These are phyloP conservation scores for Prunus yedoensis DNA, from an alignment of 331 rosid species.

Conservation along the genomic window DNA sequence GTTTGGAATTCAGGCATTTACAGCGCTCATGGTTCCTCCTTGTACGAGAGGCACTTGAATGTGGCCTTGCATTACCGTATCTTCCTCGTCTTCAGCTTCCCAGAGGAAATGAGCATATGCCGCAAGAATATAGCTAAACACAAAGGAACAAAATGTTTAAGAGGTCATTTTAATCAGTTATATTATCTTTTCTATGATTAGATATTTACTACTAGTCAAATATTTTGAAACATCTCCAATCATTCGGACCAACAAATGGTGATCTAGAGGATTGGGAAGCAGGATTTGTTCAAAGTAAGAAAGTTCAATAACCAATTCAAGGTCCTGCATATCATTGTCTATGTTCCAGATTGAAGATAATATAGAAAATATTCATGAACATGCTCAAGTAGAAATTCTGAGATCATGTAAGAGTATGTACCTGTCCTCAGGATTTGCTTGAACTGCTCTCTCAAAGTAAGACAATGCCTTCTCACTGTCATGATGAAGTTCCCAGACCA, in stretches of 20 bases:
- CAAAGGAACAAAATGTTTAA: too few relatives aligned
- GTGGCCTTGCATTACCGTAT: too few relatives aligned
- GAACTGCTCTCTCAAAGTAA: constrained; percentile 68
- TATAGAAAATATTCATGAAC: background rate
- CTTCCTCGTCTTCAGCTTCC: too few relatives aligned
- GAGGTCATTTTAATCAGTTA: background rate
- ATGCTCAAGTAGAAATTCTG: constrained; percentile 7
- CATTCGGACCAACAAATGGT: background rate
- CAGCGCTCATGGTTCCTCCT: too few relatives aligned
- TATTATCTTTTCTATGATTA: background rate
- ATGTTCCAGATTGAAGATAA: too few relatives aligned
- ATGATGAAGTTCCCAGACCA: constrained; percentile 76
- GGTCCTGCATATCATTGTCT: too few relatives aligned
- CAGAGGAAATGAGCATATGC: too few relatives aligned
- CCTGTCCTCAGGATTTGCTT: constrained; percentile 59
- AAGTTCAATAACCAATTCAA: too few relatives aligned
- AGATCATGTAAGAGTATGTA: constrained; percentile 28
- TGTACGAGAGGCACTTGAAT: too few relatives aligned
- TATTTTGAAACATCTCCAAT: background rate
- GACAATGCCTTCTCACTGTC: constrained; percentile 44
- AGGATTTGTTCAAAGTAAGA: background rate
- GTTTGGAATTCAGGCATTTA: too few relatives aligned
- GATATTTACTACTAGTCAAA: background rate
- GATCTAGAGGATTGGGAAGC: background rate
- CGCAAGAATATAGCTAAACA: too few relatives aligned